Evolutionary conservation across 176 grass and related monocot species (phyloP).

Genomic region (Oryza punctata): DNA sequence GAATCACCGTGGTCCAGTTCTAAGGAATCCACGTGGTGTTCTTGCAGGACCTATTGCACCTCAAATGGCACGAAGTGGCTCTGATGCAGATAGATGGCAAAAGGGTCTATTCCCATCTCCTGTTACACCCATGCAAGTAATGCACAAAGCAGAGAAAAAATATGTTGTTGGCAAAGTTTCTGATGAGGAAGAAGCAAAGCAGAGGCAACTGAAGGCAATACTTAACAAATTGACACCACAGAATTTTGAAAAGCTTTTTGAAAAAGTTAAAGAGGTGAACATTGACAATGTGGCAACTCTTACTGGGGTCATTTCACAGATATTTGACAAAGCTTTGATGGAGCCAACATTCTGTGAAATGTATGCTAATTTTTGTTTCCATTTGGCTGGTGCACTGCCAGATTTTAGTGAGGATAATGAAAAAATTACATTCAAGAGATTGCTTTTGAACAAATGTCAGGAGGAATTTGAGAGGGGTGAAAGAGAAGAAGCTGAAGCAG

Average conservation of each 20-base stretch:
- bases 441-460: constrained; percentile 91
- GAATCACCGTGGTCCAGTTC: constrained; percentile 61
- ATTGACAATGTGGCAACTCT: constrained; percentile 77
- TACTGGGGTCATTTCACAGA: constrained; percentile 84
- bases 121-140: constrained; percentile 61
- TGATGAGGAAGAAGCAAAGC: constrained; percentile 74
- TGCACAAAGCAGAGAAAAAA: constrained; percentile 87
- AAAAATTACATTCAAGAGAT: constrained; percentile 89
- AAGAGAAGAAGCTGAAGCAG: constrained; percentile 90
- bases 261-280: constrained; percentile 74
- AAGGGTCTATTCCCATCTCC: constrained; percentile 83
- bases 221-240: constrained; percentile 95
- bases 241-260: constrained; percentile 96
- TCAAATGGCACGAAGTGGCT: constrained; percentile 54
- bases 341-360: constrained; percentile 99
- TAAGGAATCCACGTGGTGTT: constrained; percentile 68
- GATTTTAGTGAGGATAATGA: constrained; percentile 77
- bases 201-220: constrained; percentile 81
- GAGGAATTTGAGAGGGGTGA: constrained; percentile 98
- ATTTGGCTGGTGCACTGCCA: constrained; percentile 67
- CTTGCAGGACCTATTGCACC: constrained; percentile 52
- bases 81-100: constrained; percentile 93
- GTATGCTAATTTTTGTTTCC: constrained; percentile 87
- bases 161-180: constrained; percentile 77
- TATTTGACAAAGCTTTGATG: constrained; percentile 98